Base-by-base conservation (phyloP, 2,329 filamentous ascomycete genomes). In the Hypoxylon sp. region DNA sequence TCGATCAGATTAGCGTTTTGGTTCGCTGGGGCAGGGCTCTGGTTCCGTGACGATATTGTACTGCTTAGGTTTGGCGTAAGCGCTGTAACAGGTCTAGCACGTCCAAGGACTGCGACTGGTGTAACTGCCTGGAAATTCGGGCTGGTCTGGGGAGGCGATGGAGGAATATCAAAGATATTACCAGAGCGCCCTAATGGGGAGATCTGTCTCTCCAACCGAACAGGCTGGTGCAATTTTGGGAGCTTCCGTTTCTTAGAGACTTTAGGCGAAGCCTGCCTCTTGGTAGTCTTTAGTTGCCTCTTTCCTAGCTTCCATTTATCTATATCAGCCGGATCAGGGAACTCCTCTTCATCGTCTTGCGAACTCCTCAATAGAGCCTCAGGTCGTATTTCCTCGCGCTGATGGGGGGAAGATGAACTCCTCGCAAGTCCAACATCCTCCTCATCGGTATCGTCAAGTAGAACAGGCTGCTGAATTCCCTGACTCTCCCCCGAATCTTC, bases 121-220 rank as follows among this genome's bases (percentile, higher is more conserved):
- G 74, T 73, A 21, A 25, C 47, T 25, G 63, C 47, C n/a, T 72
- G 60, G 30, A 75, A 69, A 14, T 72, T 74, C 12, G 79, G 78
- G 47, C 78, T 81, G 11, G 78, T 80, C 51, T 74, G 71, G 6
- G 78, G 78, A 9, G 80, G 80, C 5, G 80, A 81, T n/a, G 73
- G 74, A 34, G 79, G 79, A 53, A 78, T 71, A 61, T 81, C 74
- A 54, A 79, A 80, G 14, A 79, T 68, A 50, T 72, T 66, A 9
- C 62, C n/a, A n/a, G 59, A n/a, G n/a, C 48, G 30, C 23, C 55
- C 39, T 41, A 61, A 37, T 29, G 72, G 69, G 5, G 71, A 70
- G 11, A 27, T 21, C 27, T 61, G 58, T 29, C 63, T 63, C 9
- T 48, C 19, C 0, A 61, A 25, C 12, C 50, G 63, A 2, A 16